Evolutionary conservation across 1,139 yeast genomes (phyloP), one percentile per base, ranked within the genome.

Genomic region (Yamadazyma spencermartinsiae): DNA sequence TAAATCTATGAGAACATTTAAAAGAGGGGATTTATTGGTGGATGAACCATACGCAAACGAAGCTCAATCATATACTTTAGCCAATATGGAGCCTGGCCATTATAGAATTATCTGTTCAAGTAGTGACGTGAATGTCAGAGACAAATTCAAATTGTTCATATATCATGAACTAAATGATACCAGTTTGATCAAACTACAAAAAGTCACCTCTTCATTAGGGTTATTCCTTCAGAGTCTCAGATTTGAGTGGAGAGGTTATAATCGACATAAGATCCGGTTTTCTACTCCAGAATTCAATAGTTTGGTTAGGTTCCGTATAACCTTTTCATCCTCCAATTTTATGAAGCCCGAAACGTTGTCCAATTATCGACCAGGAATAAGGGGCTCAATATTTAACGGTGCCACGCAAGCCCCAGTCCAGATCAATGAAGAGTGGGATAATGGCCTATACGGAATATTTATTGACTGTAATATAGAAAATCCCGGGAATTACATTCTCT

Each of bases 321-420:
- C 55, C 16, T 60, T 58, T 40, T 47, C 42, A 19, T 49, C 49
- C 36, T 39, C 41, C 4, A 37, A 43, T 0, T 45, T 42, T 44
- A 48, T 38, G 16, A 56, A 45, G 49, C 60, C 46, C 40, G 62
- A 54, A 40, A 51, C 43, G 3, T 41, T 45, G 11, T 49, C 59
- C 1, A 59, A 52, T 31, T 69, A 71, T 44, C 51, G 72, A 33
- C 76, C 76, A 1, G 61, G 62, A 1, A 50, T 70, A 11, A 45
- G 81, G 38, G 80, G 69, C 0, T 72, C 77, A 7, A 45, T 76
- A 3, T 76, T 76, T 48, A 54, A 61, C 36, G 52, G 55, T 8
- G 48, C 31, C 28, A 62, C 52, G 24, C 57, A 53, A 12, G 37
- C 39, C 34, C 63, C 72, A 2, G 43, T 71, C 1, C 54, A 55